Base-by-base conservation (phyloP, 139 green algal species). In the Chlorella sp. region DNA sequence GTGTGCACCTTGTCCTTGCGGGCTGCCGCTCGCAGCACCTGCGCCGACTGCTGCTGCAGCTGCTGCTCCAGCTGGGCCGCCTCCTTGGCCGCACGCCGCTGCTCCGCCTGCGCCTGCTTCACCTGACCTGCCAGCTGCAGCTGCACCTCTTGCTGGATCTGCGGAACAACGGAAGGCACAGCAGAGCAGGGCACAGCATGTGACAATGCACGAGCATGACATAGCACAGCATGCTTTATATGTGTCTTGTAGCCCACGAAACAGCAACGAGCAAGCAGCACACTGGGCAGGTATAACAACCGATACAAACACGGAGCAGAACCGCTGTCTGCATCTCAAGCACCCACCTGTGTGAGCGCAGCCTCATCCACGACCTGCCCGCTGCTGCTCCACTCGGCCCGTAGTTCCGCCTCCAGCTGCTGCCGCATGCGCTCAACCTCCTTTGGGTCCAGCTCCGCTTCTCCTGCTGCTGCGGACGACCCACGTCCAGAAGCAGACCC, bases 391-490 rank as follows among this genome's bases (percentile, higher is more conserved):
- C 91, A 86, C 77, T 96, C 93, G 77, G 93, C 78, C 68, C 93
- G 91, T 61, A 95, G 88, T 36, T 96, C 93, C 83, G 91, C 84
- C 86, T 96, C 90, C 42, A 95, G 91, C 83, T 95, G 92, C 71
- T 77, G 75, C 60, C 90, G 84, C 83, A 92, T 91, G 34, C 53
- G 77, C 16, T 66, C 48, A 64, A 92, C 85, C 85, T 92, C 89
- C 48, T 90, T 68, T 18, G 79, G 39, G 60, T 48, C 48, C 32
- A 92, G 81, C 42, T 86, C 9, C 3, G 0, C 40, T 7, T 30
- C 37, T 61, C 37, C 78, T 24, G 24, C 78, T 64, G 78, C 78
- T 64, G 81, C 81, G 26, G 42, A 32, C 84, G 81, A 16, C 37
- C 85, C 53, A 91, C 76, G 68, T 93, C 90, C 69, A 90, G 37